A percentile compares a stretch with the other conserved stretches of the same genome.
phyloP scores from a whole-genome alignment of 805 yeast genomes.

The Pichia occidentalis region DNA sequence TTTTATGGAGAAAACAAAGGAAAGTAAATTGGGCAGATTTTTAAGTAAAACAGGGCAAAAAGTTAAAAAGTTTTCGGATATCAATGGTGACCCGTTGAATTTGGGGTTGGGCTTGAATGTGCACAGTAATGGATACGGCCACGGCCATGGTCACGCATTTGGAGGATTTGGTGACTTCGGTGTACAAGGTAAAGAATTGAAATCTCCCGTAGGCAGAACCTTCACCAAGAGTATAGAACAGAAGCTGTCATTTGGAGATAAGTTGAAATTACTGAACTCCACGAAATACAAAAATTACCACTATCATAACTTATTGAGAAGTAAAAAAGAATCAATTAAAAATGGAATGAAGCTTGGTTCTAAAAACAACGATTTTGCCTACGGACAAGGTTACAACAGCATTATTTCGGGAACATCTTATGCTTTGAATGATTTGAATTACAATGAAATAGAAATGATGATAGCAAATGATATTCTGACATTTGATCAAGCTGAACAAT shows the following conservation, averaged over 20 bases:
- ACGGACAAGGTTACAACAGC: not conserved
- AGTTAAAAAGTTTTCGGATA: slow-evolving; percentile 10
- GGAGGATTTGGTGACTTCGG: no score
- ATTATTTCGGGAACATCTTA: slow-evolving; percentile 6
- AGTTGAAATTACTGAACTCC: slow-evolving; percentile 11
- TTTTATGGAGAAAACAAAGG: slow-evolving; percentile 7
- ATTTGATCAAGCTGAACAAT: slow-evolving; percentile 32
- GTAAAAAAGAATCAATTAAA: slow-evolving; percentile 23
- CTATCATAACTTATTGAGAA: slow-evolving; percentile 24
- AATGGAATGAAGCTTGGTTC: slow-evolving; percentile 9
- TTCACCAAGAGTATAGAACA: slow-evolving; percentile 26
- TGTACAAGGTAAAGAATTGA: slow-evolving; percentile 18
- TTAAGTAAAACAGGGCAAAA: slow-evolving; percentile 8
- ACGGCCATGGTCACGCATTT: slow-evolving; percentile 7
- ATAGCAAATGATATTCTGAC: slow-evolving; percentile 23
- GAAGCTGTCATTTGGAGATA: slow-evolving; percentile 17
- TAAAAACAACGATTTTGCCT: slow-evolving; percentile 4
- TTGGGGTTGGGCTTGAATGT: slow-evolving; percentile 5
- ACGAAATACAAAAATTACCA: slow-evolving; percentile 27
- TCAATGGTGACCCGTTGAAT: slow-evolving; percentile 4
- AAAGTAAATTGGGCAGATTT: slow-evolving; percentile 6
- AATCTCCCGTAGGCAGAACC: slow-evolving; percentile 27
- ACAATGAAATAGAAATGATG: slow-evolving; percentile 24
- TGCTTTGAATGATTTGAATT: slow-evolving; percentile 7
- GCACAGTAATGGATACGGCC: not conserved